These are phyloP conservation scores for Acanthamoeba sp. DNA, from an alignment of 208 protist species.

Conservation along the genomic window DNA sequence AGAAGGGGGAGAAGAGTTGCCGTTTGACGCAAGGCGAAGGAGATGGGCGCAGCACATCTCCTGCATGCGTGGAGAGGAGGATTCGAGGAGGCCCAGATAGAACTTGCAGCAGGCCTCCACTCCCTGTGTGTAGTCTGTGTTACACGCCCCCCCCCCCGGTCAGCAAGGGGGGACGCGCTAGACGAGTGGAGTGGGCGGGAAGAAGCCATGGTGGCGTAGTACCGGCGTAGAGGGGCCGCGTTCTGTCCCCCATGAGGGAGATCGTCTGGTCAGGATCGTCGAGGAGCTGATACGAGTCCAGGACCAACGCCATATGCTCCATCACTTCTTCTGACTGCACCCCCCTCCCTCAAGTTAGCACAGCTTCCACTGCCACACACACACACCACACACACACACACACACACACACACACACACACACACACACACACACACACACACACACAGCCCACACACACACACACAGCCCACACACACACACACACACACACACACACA, in stretches of 20 bases:
- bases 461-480: too few species aligned
- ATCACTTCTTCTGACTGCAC: neutral
- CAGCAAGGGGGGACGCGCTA: neutral
- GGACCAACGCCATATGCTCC: constrained; percentile 41
- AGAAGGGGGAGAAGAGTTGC: neutral
- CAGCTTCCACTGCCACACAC: too few species aligned
- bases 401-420: too few species aligned
- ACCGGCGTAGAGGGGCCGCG: neutral
- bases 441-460: too few species aligned
- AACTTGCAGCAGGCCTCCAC: constrained; percentile 45
- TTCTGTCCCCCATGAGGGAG: constrained; percentile 13
- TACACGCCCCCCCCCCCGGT: too few species aligned
- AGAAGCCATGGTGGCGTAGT: neutral
- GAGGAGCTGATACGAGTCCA: constrained; percentile 60
- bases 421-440: too few species aligned
- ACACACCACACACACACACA: too few species aligned
- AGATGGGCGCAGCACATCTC: constrained; percentile 5
- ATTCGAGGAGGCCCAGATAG: constrained; percentile 33
- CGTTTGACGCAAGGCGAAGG: neutral
- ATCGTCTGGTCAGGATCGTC: constrained; percentile 62
- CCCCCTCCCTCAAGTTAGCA: too few species aligned
- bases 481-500: too few species aligned
- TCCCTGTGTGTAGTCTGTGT: constrained; percentile 38
- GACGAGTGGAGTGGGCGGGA: too few species aligned
- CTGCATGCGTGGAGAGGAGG: neutral